phyloP scores from a whole-genome alignment of 2,329 filamentous ascomycete genomes.

The Paraconiothyrium sp. region DNA sequence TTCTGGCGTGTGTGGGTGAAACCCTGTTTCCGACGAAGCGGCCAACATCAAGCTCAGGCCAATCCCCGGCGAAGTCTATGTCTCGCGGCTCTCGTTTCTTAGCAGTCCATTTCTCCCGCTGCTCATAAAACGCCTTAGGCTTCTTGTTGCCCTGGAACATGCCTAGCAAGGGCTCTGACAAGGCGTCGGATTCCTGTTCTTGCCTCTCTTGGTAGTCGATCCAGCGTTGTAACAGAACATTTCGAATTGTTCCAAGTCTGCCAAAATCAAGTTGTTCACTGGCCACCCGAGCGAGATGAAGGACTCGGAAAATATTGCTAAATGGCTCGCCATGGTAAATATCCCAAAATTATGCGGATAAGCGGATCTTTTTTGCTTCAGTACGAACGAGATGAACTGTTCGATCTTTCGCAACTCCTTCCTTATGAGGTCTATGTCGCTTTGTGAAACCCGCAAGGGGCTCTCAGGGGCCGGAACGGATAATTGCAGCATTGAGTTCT shows the following conservation, averaged over 20 bases:
- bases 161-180: neutral
- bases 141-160: neutral
- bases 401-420: constrained; percentile 5
- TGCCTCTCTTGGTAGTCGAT: neutral
- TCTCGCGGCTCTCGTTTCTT: neutral
- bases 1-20: neutral
- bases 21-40: neutral
- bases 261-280: constrained; percentile 15
- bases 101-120: neutral
- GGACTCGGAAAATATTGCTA: neutral
- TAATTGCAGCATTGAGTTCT: constrained; percentile 14
- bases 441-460: neutral
- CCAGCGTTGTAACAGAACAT: constrained; percentile 3
- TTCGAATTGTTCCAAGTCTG: neutral
- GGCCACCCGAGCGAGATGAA: constrained; percentile 19
- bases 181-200: neutral
- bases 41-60: neutral
- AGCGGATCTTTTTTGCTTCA: neutral
- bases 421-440: neutral
- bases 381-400: neutral
- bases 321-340: neutral
- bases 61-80: neutral
- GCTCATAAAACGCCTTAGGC: neutral
- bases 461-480: neutral
- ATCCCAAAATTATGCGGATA: neutral